Base-by-base conservation (phyloP, 208 protist species). In the Porcisia hertigi region DNA sequence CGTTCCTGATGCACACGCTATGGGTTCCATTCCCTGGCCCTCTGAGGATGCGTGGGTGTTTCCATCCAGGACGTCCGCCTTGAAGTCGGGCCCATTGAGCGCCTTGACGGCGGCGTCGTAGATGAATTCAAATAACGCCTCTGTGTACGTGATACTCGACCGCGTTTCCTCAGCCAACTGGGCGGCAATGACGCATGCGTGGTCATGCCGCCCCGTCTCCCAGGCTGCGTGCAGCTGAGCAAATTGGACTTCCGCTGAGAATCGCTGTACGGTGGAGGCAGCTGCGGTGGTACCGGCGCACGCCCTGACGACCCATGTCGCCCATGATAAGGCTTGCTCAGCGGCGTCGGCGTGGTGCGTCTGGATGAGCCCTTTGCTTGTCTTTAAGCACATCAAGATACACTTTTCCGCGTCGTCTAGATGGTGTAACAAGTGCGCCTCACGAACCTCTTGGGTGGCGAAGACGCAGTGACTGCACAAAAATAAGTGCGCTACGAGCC, bases 381-480 rank as follows among this genome's bases (percentile, higher is more conserved):
- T 89, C 74, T 95, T 94, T 9, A 96, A 76, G 60, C 90, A 96
- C 84, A 96, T 91, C 1, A 96, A 41, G 30, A 95, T 83, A 80
- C 87, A 93, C 58, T 91, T 87, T 64, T 95, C 90, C 1, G 83
- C 81, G 25, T 95, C 89, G 20, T 81, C 53, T 41, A 66, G 69
- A 76, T 95, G 92, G 57, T 85, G 72, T 1, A 71, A 75, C 64
- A 95, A 81, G 73, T 94, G 92, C 66, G 71, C 72, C 45, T 77
- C 60, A 4, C 67, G 76, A 49, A 92, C 82, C 25, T 82, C 71
- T 0, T 41, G 54, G 25, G 58, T 49, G 3, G 90, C 82, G 60
- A 92, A 96, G 39, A 85, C 79, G 66, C 86, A 84, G 71, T 92
- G 88, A 9, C 87, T 82, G 55, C 85, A 47, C 36, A 96, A 83